These are phyloP conservation scores for Termitomyces sp. DNA, from an alignment of 1,284 basidiomycete species.

Conservation along the genomic window DNA sequence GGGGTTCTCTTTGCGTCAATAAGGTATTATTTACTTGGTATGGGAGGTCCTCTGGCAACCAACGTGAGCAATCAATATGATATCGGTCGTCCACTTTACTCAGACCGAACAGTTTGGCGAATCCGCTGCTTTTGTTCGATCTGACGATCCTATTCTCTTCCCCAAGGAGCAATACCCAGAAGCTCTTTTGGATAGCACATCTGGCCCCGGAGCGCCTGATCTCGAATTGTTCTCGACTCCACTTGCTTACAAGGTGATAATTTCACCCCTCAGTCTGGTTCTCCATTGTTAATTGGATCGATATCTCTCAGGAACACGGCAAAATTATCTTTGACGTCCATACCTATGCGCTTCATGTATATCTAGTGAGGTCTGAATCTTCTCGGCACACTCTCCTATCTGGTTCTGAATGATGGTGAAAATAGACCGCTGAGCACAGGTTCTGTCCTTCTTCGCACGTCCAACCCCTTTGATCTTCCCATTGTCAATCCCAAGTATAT, in stretches of 20 bases:
- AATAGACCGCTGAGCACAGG: conserved; percentile 36
- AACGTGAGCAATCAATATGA: conserved; percentile 41
- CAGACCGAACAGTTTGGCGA: conserved; percentile 43
- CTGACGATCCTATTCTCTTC: conserved; percentile 50
- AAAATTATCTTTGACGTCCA: conserved; percentile 30
- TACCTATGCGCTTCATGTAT: conserved; percentile 37
- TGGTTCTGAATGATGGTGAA: neutral
- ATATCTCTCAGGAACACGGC: conserved; percentile 24
- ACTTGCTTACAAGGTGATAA: conserved; percentile 34
- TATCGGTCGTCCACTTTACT: neutral
- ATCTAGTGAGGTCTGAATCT: conserved; percentile 25
- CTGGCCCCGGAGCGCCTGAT: conserved; percentile 53
- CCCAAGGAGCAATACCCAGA: conserved; percentile 36
- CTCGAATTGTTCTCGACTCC: conserved; percentile 55
- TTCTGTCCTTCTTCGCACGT: conserved; percentile 33
- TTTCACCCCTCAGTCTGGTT: neutral
- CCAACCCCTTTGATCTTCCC: conserved; percentile 36
- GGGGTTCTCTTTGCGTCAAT: conserved; percentile 31
- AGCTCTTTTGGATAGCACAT: conserved; percentile 46
- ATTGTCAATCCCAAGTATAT: conserved; percentile 39
- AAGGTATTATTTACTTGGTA: conserved; percentile 40
- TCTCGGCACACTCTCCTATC: neutral
- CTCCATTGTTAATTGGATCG: neutral
- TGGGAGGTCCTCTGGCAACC: conserved; percentile 25
- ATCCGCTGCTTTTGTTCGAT: conserved; percentile 52